Evolutionary conservation across 441 rosid species (phyloP).

Genomic region (Aleurites moluccanus): DNA sequence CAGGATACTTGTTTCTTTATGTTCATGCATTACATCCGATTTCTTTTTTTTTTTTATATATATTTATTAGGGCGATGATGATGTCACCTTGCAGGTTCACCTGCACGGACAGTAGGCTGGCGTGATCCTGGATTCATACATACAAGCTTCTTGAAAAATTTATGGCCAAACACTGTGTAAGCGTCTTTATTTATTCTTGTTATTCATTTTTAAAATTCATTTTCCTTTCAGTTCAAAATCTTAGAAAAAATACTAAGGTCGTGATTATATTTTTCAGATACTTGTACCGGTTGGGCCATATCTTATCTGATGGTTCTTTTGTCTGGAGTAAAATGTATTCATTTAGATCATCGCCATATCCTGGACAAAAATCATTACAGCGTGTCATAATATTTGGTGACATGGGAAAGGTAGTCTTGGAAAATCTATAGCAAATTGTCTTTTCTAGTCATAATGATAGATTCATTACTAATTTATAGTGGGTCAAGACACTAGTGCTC

Average conservation of each 20-base stretch:
- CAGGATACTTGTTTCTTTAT: too few species aligned
- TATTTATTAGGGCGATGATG: not conserved
- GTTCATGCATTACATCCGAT: too few species aligned
- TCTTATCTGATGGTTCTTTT: slow-evolving; percentile 43
- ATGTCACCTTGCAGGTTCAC: slow-evolving; percentile 52
- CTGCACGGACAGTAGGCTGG: slow-evolving; percentile 94
- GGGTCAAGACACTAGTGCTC: not conserved
- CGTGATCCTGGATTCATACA: slow-evolving; percentile 95
- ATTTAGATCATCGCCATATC: slow-evolving; percentile 74
- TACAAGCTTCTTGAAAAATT: slow-evolving; percentile 79
- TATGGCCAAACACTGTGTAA: slow-evolving; percentile 86
- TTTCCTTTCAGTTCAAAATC: not conserved
- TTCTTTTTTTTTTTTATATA: not conserved
- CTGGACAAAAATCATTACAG: slow-evolving; percentile 88
- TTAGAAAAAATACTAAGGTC: not conserved
- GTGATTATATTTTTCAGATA: slow-evolving; percentile 44
- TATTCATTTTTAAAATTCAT: slow-evolving; percentile 10
- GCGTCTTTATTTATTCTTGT: slow-evolving; percentile 8
- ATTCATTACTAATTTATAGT: not conserved
- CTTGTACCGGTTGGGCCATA: slow-evolving; percentile 76
- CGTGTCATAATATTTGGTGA: slow-evolving; percentile 80
- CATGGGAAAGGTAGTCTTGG: slow-evolving; percentile 78
- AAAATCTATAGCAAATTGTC: slow-evolving; percentile 3
- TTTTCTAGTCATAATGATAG: not conserved
- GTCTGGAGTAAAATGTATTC: slow-evolving; percentile 75